Conservation (phyloP, 257 asterid species). For the Nicotiana attenuata region DNA sequence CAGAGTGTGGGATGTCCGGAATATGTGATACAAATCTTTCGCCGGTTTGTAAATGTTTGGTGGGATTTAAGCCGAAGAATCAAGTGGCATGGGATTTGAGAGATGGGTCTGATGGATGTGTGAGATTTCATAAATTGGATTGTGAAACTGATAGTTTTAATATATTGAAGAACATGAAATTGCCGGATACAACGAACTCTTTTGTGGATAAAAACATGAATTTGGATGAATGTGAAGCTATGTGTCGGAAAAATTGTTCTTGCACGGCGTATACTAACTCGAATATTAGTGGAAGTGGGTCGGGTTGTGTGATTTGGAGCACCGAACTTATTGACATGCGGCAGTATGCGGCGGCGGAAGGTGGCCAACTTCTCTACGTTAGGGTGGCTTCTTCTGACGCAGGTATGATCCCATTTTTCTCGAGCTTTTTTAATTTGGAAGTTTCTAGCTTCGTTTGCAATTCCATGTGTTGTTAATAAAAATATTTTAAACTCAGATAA, state of each 20-base stretch:
- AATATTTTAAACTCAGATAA: background rate
- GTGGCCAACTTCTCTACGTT: conserved; percentile 68
- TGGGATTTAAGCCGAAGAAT: conserved; percentile 56
- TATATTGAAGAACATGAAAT: conserved; percentile 40
- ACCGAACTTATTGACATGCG: conserved; percentile 65
- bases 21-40: conserved; percentile 65
- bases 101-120: conserved; percentile 81
- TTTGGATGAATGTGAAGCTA: conserved; percentile 36
- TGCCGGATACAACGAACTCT: conserved; percentile 66
- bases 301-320: conserved; percentile 79
- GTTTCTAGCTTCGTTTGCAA: background rate
- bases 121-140: conserved; percentile 33
- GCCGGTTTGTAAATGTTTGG: conserved; percentile 66
- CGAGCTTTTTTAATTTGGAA: background rate
- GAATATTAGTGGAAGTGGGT: conserved; percentile 42
- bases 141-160: conserved; percentile 54
- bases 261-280: conserved; percentile 60
- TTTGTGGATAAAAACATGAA: conserved; percentile 39
- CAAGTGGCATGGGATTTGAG: conserved; percentile 63
- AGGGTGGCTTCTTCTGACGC: conserved; percentile 58
- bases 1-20: conserved; percentile 69
- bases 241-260: conserved; percentile 61
- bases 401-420: conserved; percentile 37
- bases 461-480: background rate
- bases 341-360: conserved; percentile 69